These are phyloP conservation scores for Didymella pinodella DNA, from an alignment of 2,329 filamentous ascomycete genomes.

Conservation along the genomic window DNA sequence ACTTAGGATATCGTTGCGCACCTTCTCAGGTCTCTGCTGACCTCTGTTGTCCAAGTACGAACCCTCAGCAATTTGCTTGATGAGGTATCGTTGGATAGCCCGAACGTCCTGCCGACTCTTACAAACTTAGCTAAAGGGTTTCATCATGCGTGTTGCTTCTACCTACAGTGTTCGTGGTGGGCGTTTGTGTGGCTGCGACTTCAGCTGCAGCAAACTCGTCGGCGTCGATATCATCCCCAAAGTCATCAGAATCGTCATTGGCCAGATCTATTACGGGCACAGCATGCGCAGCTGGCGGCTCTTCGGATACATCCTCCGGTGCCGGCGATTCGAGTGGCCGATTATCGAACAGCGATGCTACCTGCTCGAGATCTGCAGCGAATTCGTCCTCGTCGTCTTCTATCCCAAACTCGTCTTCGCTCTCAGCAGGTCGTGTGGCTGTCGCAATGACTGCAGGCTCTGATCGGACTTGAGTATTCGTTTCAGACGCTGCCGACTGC, in stretches of 20 bases:
- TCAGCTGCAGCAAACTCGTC: slow-evolving; percentile 73
- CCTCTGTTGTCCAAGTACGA: slow-evolving; percentile 72
- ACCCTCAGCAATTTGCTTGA: slow-evolving; percentile 75
- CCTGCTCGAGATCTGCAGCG: slow-evolving; percentile 65
- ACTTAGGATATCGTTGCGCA: slow-evolving; percentile 47
- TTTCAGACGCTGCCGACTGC: slow-evolving; percentile 16
- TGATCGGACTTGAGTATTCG: slow-evolving; percentile 14
- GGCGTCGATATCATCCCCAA: slow-evolving; percentile 76
- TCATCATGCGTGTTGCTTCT: slow-evolving; percentile 38
- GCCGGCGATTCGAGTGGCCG: slow-evolving; percentile 40
- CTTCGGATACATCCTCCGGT: slow-evolving; percentile 13
- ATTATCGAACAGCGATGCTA: slow-evolving; percentile 64
- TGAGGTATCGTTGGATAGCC: slow-evolving; percentile 85
- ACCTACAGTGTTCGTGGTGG: slow-evolving; percentile 61
- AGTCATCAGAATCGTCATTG: slow-evolving; percentile 66
- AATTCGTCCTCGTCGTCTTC: slow-evolving; percentile 60
- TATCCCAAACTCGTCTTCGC: slow-evolving; percentile 56
- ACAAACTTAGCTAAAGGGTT: slow-evolving; percentile 66
- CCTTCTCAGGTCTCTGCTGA: slow-evolving; percentile 73
- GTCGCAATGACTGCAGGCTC: slow-evolving; percentile 15
- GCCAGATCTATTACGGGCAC: slow-evolving; percentile 36
- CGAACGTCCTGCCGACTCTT: slow-evolving; percentile 73
- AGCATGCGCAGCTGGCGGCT: background rate
- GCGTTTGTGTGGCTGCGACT: slow-evolving; percentile 74
- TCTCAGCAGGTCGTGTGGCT: slow-evolving; percentile 23